Percentiles rank a stretch among this genome's conserved stretches.
Conservation (phyloP, 805 yeast species). For the Hanseniaspora occidentalis region DNA sequence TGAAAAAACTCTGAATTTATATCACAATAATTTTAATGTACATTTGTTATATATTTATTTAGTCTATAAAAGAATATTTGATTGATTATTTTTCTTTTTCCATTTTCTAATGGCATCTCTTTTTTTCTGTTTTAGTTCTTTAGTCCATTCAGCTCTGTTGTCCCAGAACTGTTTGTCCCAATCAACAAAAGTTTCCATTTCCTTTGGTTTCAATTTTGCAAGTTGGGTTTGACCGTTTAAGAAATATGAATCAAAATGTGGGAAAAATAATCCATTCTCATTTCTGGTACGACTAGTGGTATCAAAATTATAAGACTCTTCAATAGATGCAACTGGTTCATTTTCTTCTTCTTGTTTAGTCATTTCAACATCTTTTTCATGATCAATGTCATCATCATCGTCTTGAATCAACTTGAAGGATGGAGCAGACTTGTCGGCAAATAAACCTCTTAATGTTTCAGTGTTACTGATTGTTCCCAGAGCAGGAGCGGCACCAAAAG, state of each 20-base stretch:
- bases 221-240: conserved; percentile 75
- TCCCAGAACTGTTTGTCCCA: conserved; percentile 78
- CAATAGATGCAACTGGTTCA: conserved; percentile 11
- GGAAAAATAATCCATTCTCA: conserved; percentile 54
- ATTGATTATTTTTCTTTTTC: conserved; percentile 28
- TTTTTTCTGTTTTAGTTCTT: conserved; percentile 60
- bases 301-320: conserved; percentile 4
- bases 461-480: conserved; percentile 33
- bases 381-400: conserved; percentile 38
- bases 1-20: conserved; percentile 1
- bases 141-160: conserved; percentile 66
- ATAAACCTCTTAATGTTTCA: conserved; percentile 48
- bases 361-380: conserved; percentile 16
- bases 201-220: conserved; percentile 35
- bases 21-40: conserved; percentile 2
- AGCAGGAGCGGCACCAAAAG: conserved; percentile 28
- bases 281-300: conserved; percentile 11
- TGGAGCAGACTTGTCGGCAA: conserved; percentile 25
- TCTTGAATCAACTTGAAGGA: conserved; percentile 33
- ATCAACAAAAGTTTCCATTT: conserved; percentile 24
- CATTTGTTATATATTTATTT: neutral
- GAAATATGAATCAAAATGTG: conserved; percentile 78
- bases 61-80: conserved; percentile 4
- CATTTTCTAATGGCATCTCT: conserved; percentile 57
- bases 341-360: conserved; percentile 15